Conservation (phyloP, 257 asterid genomes). For the Nicotiana knightiana region DNA sequence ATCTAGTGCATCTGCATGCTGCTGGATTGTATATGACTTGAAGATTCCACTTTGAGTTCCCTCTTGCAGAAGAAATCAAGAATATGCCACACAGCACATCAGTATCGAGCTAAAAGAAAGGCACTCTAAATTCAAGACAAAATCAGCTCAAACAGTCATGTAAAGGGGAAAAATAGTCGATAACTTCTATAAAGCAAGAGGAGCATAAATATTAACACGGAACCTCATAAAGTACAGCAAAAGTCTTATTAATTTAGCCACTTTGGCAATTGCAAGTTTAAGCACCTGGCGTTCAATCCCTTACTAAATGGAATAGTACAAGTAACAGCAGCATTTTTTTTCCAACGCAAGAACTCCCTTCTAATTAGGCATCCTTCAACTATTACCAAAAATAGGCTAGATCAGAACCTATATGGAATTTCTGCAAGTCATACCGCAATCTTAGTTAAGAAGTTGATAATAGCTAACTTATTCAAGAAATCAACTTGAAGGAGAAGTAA, state of each 20-base stretch:
- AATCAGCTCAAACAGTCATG: background rate
- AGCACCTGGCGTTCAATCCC: background rate
- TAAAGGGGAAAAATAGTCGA: background rate
- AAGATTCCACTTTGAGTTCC: background rate
- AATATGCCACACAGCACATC: background rate
- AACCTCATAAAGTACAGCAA: background rate
- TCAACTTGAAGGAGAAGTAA: constrained; percentile 78
- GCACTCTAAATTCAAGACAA: background rate
- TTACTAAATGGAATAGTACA: background rate
- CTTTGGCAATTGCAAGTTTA: background rate
- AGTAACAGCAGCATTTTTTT: background rate
- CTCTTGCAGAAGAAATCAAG: background rate
- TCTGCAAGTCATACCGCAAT: constrained; percentile 74
- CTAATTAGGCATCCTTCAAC: background rate
- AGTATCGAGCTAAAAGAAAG: background rate
- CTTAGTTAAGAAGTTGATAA: constrained; percentile 62
- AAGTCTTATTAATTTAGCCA: background rate
- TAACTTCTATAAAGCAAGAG: background rate
- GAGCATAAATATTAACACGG: background rate
- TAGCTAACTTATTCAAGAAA: constrained; percentile 83
- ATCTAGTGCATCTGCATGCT: background rate
- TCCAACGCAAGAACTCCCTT: background rate
- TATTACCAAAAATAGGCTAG: background rate
- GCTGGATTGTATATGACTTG: background rate
- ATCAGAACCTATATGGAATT: background rate